Evolutionary conservation across 495 filamentous ascomycete species (phyloP), one percentile per base, ranked within the genome.

Genomic region (Lindgomyces ingoldianus): DNA sequence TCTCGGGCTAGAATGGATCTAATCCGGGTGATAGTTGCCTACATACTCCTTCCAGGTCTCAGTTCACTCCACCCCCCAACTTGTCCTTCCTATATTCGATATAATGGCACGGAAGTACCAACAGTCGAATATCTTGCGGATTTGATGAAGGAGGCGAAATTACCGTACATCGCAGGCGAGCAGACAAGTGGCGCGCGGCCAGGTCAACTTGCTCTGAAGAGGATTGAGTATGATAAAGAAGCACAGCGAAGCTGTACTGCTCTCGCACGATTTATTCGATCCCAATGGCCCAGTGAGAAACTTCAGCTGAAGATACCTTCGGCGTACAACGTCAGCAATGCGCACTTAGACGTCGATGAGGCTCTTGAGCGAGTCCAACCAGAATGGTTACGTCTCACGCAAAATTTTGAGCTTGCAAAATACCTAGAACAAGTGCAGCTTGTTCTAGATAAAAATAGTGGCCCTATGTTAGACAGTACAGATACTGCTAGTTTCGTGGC

Each of bases 381-480:
- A 1, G 82, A 85, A 57, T 86, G 83, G 84, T 39, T 65, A 29
- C 76, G 81, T 0, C 61, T 80, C 29, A 76, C 71, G 27, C 69
- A 74, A 14, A 86, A 86, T 55, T 47, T 73, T 10, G 73, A 80
- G 49, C 65, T 86, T 1, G 74, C 72, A 1, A 18, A 67, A 4
- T 80, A 83, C 61, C 36, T 85, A 18, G 22, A 68, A 10, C 19
- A 67, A 46, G 77, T 80, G 0, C 80, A 83, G 57, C 1, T 10
- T 11, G 27, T 62, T 39, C 46, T 60, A 4, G 12, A 50, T 21
- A 1, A 26, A 24, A 1, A 47, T 51, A 2, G 21, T 11, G 30
- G n/a, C n/a, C n/a, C n/a, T n/a, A n/a, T n/a, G n/a, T n/a, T n/a
- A n/a, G n/a, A n/a, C n/a, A n/a, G n/a, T n/a, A n/a, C n/a, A n/a